phyloP scores from a whole-genome alignment of 2,329 filamentous ascomycete species.

The Colletotrichum sp. region DNA sequence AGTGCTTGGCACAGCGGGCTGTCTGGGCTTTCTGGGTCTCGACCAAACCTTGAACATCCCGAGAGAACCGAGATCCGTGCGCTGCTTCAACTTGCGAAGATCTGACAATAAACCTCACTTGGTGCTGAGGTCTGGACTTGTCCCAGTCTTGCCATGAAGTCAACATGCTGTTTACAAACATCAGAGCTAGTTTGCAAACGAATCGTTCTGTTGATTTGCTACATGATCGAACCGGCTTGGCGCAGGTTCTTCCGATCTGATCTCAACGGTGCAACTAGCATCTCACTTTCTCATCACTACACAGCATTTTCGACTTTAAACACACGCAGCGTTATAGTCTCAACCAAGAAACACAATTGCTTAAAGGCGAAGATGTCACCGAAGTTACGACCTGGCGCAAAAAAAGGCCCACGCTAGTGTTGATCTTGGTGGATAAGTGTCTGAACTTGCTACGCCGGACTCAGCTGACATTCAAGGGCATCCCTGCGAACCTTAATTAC shows the following conservation, averaged over 20 bases:
- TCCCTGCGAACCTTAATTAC: too few species aligned
- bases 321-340: neutral
- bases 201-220: too few species aligned
- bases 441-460: too few species aligned
- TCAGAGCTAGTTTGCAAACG: accelerated
- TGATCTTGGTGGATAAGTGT: too few species aligned
- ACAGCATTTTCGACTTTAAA: neutral
- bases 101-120: neutral
- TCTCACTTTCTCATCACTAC: neutral
- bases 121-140: neutral
- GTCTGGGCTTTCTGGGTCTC: neutral
- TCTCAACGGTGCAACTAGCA: neutral
- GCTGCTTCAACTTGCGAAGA: neutral
- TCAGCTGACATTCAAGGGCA: too few species aligned
- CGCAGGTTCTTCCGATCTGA: neutral
- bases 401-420: too few species aligned
- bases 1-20: neutral
- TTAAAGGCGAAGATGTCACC: too few species aligned
- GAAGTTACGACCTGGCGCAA: too few species aligned
- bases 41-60: neutral
- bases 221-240: too few species aligned
- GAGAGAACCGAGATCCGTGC: neutral
- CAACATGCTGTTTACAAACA: accelerated
- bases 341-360: too few species aligned
- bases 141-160: accelerated